phyloP scores from a whole-genome alignment of 2,329 filamentous ascomycete species.

The Pezicula rhizophila region DNA sequence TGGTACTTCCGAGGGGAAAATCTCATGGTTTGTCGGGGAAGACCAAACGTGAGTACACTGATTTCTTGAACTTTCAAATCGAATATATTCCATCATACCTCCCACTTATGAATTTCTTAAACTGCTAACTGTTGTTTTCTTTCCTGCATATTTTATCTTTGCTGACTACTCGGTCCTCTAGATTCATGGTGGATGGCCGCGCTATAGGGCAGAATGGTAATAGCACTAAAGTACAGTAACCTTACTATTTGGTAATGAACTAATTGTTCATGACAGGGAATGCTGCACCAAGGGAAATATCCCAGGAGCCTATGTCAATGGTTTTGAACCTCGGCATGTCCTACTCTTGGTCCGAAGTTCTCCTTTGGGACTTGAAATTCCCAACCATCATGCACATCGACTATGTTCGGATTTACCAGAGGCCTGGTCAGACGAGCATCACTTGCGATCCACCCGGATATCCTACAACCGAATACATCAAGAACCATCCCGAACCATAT shows the following conservation, averaged over 20 bases:
- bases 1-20: conserved; percentile 34
- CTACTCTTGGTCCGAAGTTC: conserved; percentile 41
- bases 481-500: conserved; percentile 54
- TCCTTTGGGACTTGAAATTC: conserved; percentile 38
- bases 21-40: conserved; percentile 47
- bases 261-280: conserved; percentile 29
- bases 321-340: conserved; percentile 48
- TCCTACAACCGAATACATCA: conserved; percentile 62
- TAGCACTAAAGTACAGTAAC: too few species aligned
- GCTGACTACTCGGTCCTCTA: not conserved
- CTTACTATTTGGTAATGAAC: too few species aligned
- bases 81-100: too few species aligned
- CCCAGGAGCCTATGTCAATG: conserved; percentile 47
- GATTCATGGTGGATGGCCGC: conserved; percentile 43
- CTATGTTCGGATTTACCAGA: conserved; percentile 50
- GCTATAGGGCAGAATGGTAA: conserved; percentile 43
- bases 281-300: conserved; percentile 39
- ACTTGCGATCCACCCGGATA: conserved; percentile 54
- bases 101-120: too few species aligned
- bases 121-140: too few species aligned
- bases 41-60: conserved; percentile 29
- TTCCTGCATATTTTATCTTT: too few species aligned
- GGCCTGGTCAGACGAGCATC: conserved; percentile 37
- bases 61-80: too few species aligned
- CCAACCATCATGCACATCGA: conserved; percentile 47